Conservation (phyloP, 1,139 yeast genomes). For the Groenewaldozyma auringiensis region DNA sequence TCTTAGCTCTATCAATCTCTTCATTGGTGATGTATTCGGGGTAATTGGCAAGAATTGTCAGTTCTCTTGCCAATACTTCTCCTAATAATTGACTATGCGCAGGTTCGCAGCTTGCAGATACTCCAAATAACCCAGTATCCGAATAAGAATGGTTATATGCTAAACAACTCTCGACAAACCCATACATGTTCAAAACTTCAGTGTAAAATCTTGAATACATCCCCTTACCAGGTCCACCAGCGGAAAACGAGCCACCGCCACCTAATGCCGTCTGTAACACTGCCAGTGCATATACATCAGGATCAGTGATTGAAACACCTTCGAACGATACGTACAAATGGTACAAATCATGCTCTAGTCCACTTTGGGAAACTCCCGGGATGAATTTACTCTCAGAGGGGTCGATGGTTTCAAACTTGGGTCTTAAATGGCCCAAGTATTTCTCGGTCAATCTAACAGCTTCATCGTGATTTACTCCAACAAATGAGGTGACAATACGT, state of each 20-base stretch:
- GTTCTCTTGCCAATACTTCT: slow-evolving; percentile 49
- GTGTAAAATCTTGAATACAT: slow-evolving; percentile 94
- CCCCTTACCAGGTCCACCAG: slow-evolving; percentile 99
- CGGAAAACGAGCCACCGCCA: slow-evolving; percentile 95
- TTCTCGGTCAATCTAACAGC: slow-evolving; percentile 60
- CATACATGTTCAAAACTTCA: slow-evolving; percentile 82
- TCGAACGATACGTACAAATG: slow-evolving; percentile 86
- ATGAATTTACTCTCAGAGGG: slow-evolving; percentile 8
- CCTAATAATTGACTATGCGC: slow-evolving; percentile 78
- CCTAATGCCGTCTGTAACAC: slow-evolving; percentile 89
- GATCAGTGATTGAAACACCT: slow-evolving; percentile 75
- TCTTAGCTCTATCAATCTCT: slow-evolving; percentile 85
- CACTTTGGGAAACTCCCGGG: slow-evolving; percentile 12
- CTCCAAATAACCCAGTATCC: slow-evolving; percentile 88
- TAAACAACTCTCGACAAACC: slow-evolving; percentile 82
- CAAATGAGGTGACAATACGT: slow-evolving; percentile 76
- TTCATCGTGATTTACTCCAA: slow-evolving; percentile 67
- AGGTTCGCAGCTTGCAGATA: slow-evolving; percentile 77
- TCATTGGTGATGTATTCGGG: slow-evolving; percentile 35
- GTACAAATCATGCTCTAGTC: slow-evolving; percentile 46
- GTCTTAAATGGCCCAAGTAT: slow-evolving; percentile 56
- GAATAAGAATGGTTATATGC: slow-evolving; percentile 86
- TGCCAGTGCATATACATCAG: slow-evolving; percentile 86
- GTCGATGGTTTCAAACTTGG: slow-evolving; percentile 12
- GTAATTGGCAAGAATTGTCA: slow-evolving; percentile 42